Conservation (phyloP, 352 stramenopile genomes). For the Halophytophthora batemanensis region DNA sequence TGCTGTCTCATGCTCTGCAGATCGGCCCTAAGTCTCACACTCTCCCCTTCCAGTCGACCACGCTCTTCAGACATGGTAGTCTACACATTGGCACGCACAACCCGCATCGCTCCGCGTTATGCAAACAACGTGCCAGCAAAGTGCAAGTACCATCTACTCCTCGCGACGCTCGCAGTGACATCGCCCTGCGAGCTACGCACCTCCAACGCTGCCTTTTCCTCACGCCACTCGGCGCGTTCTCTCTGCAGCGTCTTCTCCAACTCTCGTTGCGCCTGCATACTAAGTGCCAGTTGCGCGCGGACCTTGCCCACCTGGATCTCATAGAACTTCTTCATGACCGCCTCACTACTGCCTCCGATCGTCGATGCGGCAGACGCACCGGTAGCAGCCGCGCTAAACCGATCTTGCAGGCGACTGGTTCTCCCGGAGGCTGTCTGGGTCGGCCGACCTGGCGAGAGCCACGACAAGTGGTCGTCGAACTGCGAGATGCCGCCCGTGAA, state of each 20-base stretch:
- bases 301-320: constrained; percentile 80
- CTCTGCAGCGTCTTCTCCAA: constrained; percentile 44
- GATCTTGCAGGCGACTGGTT: constrained; percentile 15
- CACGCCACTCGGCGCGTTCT: constrained; percentile 34
- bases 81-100: not conserved
- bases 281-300: constrained; percentile 47
- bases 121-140: no score
- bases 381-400: not conserved
- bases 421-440: constrained; percentile 5
- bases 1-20: constrained; percentile 26
- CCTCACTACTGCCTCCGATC: constrained; percentile 13
- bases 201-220: constrained; percentile 21
- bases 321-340: constrained; percentile 79
- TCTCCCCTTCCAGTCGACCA: constrained; percentile 23
- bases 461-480: constrained; percentile 59
- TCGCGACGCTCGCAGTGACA: not conserved
- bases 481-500: constrained; percentile 27
- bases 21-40: constrained; percentile 21
- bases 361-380: not conserved
- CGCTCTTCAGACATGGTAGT: constrained; percentile 8
- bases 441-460: constrained; percentile 2
- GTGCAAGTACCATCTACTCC: not conserved
- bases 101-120: no score
- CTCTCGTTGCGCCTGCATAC: constrained; percentile 43
- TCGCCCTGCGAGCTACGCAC: constrained; percentile 5